Evolutionary conservation across 2,329 filamentous ascomycete genomes (phyloP).

Genomic region (Thelonectria olida): DNA sequence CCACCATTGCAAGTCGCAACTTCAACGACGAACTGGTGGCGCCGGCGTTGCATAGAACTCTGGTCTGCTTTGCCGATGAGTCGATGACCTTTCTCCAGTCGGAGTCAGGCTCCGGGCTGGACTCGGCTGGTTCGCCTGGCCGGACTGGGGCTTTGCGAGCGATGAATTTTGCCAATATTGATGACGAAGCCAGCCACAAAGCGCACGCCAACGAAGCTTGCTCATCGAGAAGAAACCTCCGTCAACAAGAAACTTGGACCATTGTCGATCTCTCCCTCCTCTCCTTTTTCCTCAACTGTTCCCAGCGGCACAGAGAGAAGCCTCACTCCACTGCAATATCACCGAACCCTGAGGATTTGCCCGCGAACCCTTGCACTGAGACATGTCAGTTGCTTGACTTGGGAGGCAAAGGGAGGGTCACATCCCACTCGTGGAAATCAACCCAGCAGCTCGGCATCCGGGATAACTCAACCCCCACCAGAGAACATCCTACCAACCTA

Average conservation of each 20-base stretch:
- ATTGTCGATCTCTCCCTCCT: constrained; percentile 1
- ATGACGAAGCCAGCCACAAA: constrained; percentile 7
- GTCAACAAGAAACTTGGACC: neutral
- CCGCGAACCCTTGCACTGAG: neutral
- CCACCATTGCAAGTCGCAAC: neutral
- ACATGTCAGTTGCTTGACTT: neutral
- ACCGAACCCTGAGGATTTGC: neutral
- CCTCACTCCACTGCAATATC: constrained; percentile 21
- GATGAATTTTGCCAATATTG: neutral
- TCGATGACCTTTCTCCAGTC: neutral
- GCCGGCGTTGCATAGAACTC: neutral
- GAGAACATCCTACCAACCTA: neutral
- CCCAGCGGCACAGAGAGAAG: neutral
- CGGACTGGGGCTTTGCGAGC: neutral
- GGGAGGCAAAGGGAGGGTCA: neutral
- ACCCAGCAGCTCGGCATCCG: neutral
- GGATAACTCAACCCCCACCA: neutral
- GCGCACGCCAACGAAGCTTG: neutral
- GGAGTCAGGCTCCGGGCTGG: neutral
- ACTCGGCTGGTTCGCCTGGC: neutral
- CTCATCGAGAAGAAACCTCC: neutral
- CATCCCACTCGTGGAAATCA: constrained; percentile 17
- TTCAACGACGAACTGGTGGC: constrained; percentile 15
- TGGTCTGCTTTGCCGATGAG: neutral
- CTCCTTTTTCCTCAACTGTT: neutral